Evolutionary conservation across 139 green algal species (phyloP).

Genomic region (Nannochloris sp.): DNA sequence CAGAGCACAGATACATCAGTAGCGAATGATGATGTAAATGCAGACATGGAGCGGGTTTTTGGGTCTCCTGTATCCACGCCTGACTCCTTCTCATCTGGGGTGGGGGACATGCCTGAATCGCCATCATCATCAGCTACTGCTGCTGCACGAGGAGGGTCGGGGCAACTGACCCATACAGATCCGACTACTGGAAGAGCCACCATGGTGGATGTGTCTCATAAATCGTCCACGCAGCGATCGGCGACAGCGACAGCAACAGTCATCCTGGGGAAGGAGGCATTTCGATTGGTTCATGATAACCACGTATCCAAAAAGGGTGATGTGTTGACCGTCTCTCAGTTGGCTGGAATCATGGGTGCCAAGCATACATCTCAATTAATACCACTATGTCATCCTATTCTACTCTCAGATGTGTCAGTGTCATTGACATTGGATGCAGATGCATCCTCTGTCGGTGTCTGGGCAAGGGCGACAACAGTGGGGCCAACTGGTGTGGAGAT

Average conservation of each 20-base stretch:
- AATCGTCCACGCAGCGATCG: conserved; percentile 34
- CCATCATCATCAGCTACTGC: background rate
- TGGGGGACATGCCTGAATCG: background rate
- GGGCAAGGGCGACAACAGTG: conserved; percentile 34
- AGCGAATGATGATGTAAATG: too few relatives aligned
- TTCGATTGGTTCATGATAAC: conserved; percentile 54
- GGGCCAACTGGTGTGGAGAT: conserved; percentile 92
- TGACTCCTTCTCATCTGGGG: background rate
- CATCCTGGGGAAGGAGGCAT: conserved; percentile 53
- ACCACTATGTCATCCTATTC: conserved; percentile 80
- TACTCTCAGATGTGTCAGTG: conserved; percentile 60
- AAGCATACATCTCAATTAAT: conserved; percentile 81
- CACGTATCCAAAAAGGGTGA: conserved; percentile 70
- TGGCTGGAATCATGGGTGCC: conserved; percentile 85
- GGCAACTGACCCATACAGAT: conserved; percentile 41
- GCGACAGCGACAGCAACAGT: conserved; percentile 63
- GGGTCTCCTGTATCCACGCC: background rate
- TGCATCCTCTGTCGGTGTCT: conserved; percentile 42
- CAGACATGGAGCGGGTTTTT: background rate
- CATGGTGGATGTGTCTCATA: conserved; percentile 82
- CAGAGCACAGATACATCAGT: too few relatives aligned
- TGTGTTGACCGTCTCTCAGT: conserved; percentile 70
- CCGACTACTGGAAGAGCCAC: conserved; percentile 34
- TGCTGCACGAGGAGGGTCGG: background rate
- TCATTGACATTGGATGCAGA: conserved; percentile 41